Evolutionary conservation across 768 basidiomycete species (phyloP), one percentile per base, ranked within the genome.

Genomic region (Russula olivacea): DNA sequence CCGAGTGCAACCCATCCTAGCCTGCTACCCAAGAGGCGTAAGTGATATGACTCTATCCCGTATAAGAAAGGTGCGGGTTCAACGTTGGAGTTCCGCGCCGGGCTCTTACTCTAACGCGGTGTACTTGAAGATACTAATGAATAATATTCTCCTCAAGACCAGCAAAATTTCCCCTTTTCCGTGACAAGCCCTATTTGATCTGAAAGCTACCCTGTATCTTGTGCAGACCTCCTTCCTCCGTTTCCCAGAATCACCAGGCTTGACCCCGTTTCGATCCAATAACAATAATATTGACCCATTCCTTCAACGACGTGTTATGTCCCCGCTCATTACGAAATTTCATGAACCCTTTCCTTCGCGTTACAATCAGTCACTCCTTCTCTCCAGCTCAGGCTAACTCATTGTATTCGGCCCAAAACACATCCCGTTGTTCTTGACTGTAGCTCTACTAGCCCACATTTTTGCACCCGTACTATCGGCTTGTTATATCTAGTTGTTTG

Each of bases 1-100:
- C 62, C 62, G 7, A 59, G 62, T 34, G 62, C 58, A 1, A 54
- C 58, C n/a, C 58, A 63, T 36, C 62, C 62, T 14, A 63, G 58
- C 19, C 23, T 54, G 28, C 47, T 63, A 17, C 53, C 58, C 19
- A 63, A 40, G 58, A 63, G 23, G 36, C 52, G 58, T 63, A 63
- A 63, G 62, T 63, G 38, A 59, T 5, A 30, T 50, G 6, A 30
- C 11, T 48, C 45, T 40, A 32, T 57, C 12, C 14, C 25, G 38
- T 54, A 34, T 23, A 53, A 21, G 30, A 55, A 58, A 59, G 62
- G 62, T 63, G 43, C 45, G n/a, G 12, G 54, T 54, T 54, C 50
- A 25, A 19, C 11, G 43, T 47, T 45, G 15, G 8, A 40, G 5
- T 36, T 48, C 21, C 30, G 1, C 28, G 38, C 48, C 25, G 11